Evolutionary conservation across 345 rosid genomes (phyloP), one percentile per base, ranked within the genome.

Genomic region (Murraya paniculata): DNA sequence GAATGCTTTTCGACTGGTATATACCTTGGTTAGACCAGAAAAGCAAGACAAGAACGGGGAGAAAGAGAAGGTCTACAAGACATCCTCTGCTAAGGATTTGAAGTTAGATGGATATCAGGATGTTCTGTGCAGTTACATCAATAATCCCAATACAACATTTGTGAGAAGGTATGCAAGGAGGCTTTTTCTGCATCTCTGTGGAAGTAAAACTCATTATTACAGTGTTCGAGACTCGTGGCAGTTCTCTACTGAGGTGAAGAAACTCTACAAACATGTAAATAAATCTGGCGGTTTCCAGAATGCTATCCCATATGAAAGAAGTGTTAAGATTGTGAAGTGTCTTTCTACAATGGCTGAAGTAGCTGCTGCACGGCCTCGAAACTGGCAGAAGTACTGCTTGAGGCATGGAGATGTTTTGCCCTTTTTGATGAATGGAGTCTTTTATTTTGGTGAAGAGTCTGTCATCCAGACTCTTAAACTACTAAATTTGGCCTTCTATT

Each of bases 311-410:
- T 96, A 94, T 82, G 97, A 96, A 81, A 89, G 94, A 88, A 90
- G 99, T 88, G 97, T 92, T 77, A 94, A 96, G 90, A 90, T 94
- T 81, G 93, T 94, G 35, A 96, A 88, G 83, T 92, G 95, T 86
- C 90, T 96, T 77, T 90, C 95, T 74, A 88, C 93, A 45, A 96
- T 94, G 89, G 97, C 91, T 77, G 99, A 96, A 86, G 98, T 92
- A 68, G 98, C 98, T 69, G 85, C 87, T 71, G 88, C 95, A n/a
- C 86, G 99, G 78, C 99, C 99, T 75, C 93, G 95, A 56, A 96
- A 96, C 86, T 96, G 99, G 99, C 99, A 96, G 86, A 94, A 94
- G 85, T 96, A 92, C 77, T 94, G 99, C 84, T 86, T 90, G 84
- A 94, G 85, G 85, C 97, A 91, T 83, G 91, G 82, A 65, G 97